Evolutionary conservation across 441 rosid species (phyloP), one percentile per base, ranked within the genome.

Genomic region (Pelargonium myrrhifolium): DNA sequence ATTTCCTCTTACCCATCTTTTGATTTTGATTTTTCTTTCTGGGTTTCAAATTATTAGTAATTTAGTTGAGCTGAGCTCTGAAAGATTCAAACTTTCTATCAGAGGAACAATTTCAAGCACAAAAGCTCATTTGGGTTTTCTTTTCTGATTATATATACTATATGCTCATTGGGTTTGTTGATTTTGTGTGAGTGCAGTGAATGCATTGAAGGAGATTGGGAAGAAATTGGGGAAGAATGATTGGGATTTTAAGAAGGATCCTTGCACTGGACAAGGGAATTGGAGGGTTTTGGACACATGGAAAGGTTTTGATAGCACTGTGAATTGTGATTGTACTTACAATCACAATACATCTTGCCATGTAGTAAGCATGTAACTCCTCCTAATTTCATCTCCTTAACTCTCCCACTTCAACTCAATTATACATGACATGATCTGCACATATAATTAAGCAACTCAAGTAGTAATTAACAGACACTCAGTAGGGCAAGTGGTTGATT

Each of bases 211-310:
- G 75, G 89, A 77, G 55, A 87, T 90, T 74, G 92, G 82, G 72
- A 77, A 69, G 79, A 85, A 78, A 66, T 15, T 90, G 71, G 93
- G 87, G 78, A 88, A 86, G 76, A 83, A 67, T 65, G 92, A 87
- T 66, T 93, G 96, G 96, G 75, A 84, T 64, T 87, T 87, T 65
- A 68, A 75, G 22, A 76, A 79, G 65, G 98, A 90, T 72, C 97
- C 97, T 17, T 93, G 97, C 69, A 84, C 87, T 71, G 86, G 90
- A 22, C 67, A 79, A 73, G 88, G 87, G 72, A 87, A 80, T 49
- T 90, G 90, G 93, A 64, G 5, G 0, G 55, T 62, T 8, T 15
- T 35, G 31, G 86, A 78, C 43, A 70, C 64, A 62, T 51, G 53
- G 63, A 72, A 75, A 75, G 85, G 82, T 6, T 68, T 81, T 66